phyloP scores from a whole-genome alignment of 2,329 filamentous ascomycete genomes.

The Blastomyces gilchristii region DNA sequence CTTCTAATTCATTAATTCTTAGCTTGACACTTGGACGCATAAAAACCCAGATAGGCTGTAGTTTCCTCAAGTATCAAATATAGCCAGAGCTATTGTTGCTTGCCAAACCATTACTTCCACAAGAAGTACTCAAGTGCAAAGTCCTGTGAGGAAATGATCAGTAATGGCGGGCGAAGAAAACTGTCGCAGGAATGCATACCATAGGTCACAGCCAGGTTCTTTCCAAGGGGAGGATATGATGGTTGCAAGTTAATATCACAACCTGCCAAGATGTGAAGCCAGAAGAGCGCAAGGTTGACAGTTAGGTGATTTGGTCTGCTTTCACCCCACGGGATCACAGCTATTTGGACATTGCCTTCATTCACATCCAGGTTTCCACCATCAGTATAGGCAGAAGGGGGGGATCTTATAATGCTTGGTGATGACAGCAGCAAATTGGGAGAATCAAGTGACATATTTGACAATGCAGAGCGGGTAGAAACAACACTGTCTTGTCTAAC shows the following conservation, averaged over 20 bases:
- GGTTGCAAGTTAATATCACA: constrained; percentile 7
- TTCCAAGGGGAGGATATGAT: constrained; percentile 7
- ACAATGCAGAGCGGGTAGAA: background rate
- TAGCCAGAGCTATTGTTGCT: no score
- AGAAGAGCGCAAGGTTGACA: constrained; percentile 8
- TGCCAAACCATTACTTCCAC: no score
- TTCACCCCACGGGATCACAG: constrained; percentile 6
- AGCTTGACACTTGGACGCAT: no score
- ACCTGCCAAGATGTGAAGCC: constrained; percentile 7
- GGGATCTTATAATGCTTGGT: background rate
- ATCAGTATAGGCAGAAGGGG: constrained; percentile 7
- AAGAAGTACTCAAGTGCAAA: no score
- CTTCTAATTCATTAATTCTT: no score
- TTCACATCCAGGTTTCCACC: constrained; percentile 4
- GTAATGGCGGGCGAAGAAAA: no score
- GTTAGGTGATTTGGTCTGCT: constrained; percentile 4
- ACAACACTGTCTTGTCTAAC: background rate
- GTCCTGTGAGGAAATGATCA: no score
- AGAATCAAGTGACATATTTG: background rate
- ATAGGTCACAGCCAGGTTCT: background rate
- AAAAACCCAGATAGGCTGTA: no score
- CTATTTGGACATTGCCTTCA: constrained; percentile 4
- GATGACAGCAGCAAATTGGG: background rate
- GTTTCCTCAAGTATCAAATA: no score
- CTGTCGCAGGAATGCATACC: no score